phyloP scores from a whole-genome alignment of 208 protist species.

The Wallacemonas collosoma region DNA sequence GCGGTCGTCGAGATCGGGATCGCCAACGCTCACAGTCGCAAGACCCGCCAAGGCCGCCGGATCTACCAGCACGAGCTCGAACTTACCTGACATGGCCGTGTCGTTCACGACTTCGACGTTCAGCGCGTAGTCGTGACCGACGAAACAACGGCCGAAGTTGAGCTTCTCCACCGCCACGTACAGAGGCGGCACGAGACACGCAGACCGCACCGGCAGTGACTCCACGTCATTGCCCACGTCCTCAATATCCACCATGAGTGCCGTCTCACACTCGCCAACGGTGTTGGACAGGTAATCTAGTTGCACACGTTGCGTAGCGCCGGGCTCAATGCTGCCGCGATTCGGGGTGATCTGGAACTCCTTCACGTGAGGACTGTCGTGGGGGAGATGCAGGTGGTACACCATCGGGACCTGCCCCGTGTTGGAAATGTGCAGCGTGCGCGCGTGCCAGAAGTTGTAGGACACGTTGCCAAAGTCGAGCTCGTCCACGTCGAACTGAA shows the following conservation, averaged over 20 bases:
- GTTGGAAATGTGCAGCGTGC: constrained; percentile 86
- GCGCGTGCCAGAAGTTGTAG: constrained; percentile 88
- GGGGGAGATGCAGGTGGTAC: constrained; percentile 81
- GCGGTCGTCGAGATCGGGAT: constrained; percentile 25
- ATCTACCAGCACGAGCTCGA: constrained; percentile 82
- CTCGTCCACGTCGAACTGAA: constrained; percentile 90
- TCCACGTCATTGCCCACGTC: constrained; percentile 91
- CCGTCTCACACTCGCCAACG: constrained; percentile 76
- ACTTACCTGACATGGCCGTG: constrained; percentile 91
- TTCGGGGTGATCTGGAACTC: constrained; percentile 82
- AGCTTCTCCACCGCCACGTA: constrained; percentile 58
- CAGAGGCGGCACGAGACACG: constrained; percentile 88
- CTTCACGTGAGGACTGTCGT: constrained; percentile 42
- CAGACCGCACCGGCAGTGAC: constrained; percentile 82
- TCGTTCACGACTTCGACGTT: constrained; percentile 92
- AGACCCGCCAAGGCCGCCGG: constrained; percentile 30
- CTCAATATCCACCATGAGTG: constrained; percentile 92
- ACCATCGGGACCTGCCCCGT: constrained; percentile 95
- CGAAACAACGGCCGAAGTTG: constrained; percentile 91
- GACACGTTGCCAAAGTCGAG: constrained; percentile 94
- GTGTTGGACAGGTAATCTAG: constrained; percentile 84
- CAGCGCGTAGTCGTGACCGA: constrained; percentile 86
- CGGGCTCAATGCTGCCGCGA: constrained; percentile 69
- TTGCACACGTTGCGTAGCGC: constrained; percentile 53
- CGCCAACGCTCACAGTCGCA: constrained; percentile 40